Conservation (phyloP, 1,139 yeast species). For the Blastobotrys apis region DNA sequence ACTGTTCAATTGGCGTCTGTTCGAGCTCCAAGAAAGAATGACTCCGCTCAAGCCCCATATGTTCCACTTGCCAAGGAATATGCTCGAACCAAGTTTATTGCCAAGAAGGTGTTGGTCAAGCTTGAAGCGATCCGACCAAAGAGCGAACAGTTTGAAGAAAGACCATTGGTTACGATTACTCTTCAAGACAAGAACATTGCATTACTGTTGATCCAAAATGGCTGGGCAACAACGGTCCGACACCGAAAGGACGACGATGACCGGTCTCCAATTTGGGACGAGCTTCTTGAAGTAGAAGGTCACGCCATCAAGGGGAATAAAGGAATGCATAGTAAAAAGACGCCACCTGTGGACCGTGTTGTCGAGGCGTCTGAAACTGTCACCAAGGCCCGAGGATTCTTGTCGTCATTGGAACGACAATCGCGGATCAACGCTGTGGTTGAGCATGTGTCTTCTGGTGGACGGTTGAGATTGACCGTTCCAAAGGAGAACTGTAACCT, state of each 20-base stretch:
- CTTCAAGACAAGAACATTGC: constrained; percentile 56
- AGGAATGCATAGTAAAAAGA: constrained; percentile 61
- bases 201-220: constrained; percentile 56
- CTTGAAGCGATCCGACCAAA: constrained; percentile 67
- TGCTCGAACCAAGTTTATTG: constrained; percentile 63
- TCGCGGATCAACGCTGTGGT: constrained; percentile 62
- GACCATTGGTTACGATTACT: constrained; percentile 58
- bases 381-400: constrained; percentile 68
- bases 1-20: constrained; percentile 73
- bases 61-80: constrained; percentile 67
- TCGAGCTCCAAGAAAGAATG: constrained; percentile 66
- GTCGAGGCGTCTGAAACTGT: constrained; percentile 78
- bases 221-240: constrained; percentile 73
- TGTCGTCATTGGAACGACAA: constrained; percentile 65
- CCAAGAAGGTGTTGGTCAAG: constrained; percentile 56
- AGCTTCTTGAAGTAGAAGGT: constrained; percentile 64
- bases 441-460: constrained; percentile 65
- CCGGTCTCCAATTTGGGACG: constrained; percentile 75
- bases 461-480: constrained; percentile 59
- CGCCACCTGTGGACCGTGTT: constrained; percentile 55
- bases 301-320: constrained; percentile 51
- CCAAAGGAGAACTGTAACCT: constrained; percentile 71
- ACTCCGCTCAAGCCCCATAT: constrained; percentile 54
- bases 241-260: constrained; percentile 67
- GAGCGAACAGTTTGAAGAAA: constrained; percentile 57